Conservation (phyloP, 257 asterid genomes). For the Phtheirospermum japonicum region DNA sequence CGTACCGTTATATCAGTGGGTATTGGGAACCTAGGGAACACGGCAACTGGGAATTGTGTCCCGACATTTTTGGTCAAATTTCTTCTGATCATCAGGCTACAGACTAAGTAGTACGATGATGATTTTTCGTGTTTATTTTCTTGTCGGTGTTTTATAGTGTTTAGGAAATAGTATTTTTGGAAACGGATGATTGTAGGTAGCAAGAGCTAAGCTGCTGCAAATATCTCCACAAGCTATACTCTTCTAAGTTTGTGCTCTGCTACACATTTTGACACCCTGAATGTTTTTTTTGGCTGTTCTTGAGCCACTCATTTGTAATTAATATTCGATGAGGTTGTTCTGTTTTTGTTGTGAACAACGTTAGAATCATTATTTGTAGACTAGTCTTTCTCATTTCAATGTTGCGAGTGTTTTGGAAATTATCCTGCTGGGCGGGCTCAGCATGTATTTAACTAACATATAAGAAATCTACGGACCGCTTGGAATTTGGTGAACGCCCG, state of each 20-base stretch:
- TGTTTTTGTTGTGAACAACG: neutral
- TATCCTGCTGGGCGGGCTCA: no score
- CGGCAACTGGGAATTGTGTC: constrained; percentile 79
- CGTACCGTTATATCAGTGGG: constrained; percentile 68
- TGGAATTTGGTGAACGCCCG: no score
- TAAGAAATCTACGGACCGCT: no score
- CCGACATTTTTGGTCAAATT: constrained; percentile 78
- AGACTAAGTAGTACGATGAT: constrained; percentile 23
- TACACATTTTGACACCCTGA: constrained; percentile 6
- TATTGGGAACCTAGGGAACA: constrained; percentile 92
- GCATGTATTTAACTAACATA: no score
- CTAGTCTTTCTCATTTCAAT: neutral
- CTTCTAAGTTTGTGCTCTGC: constrained; percentile 20
- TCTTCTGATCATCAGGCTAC: constrained; percentile 45
- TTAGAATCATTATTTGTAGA: neutral
- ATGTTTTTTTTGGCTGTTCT: neutral
- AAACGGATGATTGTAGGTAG: constrained; percentile 18
- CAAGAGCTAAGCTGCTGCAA: constrained; percentile 14
- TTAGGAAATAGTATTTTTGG: constrained; percentile 24
- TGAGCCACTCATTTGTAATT: constrained; percentile 21
- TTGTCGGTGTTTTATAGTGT: constrained; percentile 25
- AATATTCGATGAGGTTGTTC: constrained; percentile 4
- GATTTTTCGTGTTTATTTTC: constrained; percentile 4
- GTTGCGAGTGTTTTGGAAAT: no score
- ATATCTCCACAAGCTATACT: constrained; percentile 4